Evolutionary conservation across 2,329 filamentous ascomycete species (phyloP).

Genomic region (Atkinsonella hypoxylon): DNA sequence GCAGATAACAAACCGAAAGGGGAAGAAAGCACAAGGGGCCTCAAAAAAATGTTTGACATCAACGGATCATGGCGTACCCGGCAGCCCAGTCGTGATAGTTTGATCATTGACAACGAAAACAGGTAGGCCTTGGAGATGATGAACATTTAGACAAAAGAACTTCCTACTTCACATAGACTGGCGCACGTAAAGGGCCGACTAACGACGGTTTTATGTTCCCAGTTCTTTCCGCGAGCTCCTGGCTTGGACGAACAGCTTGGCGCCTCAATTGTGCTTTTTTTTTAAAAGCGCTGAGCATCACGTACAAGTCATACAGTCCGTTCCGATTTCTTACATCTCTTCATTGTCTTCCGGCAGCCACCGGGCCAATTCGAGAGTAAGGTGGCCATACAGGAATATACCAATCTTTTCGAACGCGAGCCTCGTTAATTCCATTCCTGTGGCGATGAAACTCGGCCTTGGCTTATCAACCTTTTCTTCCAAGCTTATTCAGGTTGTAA

Average conservation of each 20-base stretch:
- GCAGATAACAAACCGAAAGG: too few species aligned
- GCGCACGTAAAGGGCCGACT: too few species aligned
- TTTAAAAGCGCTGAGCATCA: slow-evolving; percentile 15
- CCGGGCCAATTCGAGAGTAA: slow-evolving; percentile 22
- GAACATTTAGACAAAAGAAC: too few species aligned
- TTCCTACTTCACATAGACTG: too few species aligned
- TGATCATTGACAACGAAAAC: too few species aligned
- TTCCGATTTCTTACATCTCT: background rate
- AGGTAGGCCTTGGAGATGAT: too few species aligned
- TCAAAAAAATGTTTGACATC: too few species aligned
- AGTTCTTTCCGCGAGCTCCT: slow-evolving; percentile 19
- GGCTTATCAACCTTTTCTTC: background rate
- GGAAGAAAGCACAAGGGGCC: too few species aligned
- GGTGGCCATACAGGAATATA: slow-evolving; percentile 22
- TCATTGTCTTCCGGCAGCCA: slow-evolving; percentile 5
- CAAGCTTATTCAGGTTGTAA: background rate
- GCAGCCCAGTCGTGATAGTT: too few species aligned
- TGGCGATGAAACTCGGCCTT: background rate
- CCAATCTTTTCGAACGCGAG: slow-evolving; percentile 9
- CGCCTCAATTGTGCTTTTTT: slow-evolving; percentile 10
- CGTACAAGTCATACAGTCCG: slow-evolving; percentile 13
- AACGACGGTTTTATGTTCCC: too few species aligned
- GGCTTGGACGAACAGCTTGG: slow-evolving; percentile 19
- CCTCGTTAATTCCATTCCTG: background rate
- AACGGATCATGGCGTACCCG: too few species aligned